Conservation (phyloP, 2,329 filamentous ascomycete genomes). For the Dissoconium aciculare region DNA sequence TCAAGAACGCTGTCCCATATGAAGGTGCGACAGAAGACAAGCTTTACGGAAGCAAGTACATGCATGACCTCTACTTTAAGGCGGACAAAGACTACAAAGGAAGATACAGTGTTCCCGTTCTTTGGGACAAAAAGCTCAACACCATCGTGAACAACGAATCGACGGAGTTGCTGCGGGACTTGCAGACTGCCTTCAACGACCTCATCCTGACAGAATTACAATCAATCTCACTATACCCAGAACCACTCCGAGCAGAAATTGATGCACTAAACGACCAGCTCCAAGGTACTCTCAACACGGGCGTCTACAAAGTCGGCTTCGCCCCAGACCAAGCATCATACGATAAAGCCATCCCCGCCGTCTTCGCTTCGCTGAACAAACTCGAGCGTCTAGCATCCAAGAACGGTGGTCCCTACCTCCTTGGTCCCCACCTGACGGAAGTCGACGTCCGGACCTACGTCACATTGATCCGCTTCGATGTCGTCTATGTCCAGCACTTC, state of each 20-base stretch:
- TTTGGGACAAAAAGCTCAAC: conserved; percentile 45
- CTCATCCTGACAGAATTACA: conserved; percentile 31
- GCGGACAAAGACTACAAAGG: conserved; percentile 46
- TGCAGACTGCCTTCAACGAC: conserved; percentile 42
- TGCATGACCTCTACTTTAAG: conserved; percentile 46
- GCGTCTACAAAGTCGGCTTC: conserved; percentile 48
- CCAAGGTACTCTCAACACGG: conserved; percentile 41
- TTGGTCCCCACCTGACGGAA: conserved; percentile 43
- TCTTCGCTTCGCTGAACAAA: conserved; percentile 46
- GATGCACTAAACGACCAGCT: conserved; percentile 41
- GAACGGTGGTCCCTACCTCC: conserved; percentile 40
- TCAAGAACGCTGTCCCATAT: conserved; percentile 32
- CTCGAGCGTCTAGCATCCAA: conserved; percentile 36
- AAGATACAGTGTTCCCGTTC: conserved; percentile 43
- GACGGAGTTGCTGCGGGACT: conserved; percentile 41
- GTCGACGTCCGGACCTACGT: conserved; percentile 44
- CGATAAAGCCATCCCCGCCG: conserved; percentile 37
- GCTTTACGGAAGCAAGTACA: conserved; percentile 41
- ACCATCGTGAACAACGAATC: conserved; percentile 49
- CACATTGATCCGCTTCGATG: conserved; percentile 45
- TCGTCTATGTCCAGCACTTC: conserved; percentile 51
- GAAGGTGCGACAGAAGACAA: conserved; percentile 43
- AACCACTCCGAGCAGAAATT: conserved; percentile 33
- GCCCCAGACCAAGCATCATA: conserved; percentile 41
- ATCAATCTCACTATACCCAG: conserved; percentile 39